Conservation (phyloP, 257 asterid species). For the Linaria vulgaris region DNA sequence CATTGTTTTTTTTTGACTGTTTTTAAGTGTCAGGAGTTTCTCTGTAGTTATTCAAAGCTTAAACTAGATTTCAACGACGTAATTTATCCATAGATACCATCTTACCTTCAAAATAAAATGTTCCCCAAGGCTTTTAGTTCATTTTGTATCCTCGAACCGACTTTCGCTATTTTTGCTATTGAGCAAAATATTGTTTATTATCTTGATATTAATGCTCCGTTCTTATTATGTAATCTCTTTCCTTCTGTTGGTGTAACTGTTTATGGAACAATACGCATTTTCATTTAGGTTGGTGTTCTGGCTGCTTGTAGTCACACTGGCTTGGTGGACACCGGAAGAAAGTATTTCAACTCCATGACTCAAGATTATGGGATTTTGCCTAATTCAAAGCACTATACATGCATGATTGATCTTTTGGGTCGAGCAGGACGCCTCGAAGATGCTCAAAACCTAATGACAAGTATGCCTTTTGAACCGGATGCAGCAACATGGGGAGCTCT, state of each 20-base stretch:
- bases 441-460: constrained; percentile 68
- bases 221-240: too few relatives aligned
- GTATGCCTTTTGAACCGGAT: constrained; percentile 86
- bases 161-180: too few relatives aligned
- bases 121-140: too few relatives aligned
- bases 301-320: constrained; percentile 93
- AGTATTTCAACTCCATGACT: constrained; percentile 70
- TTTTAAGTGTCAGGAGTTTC: background rate
- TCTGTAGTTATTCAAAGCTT: too few relatives aligned
- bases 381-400: constrained; percentile 81
- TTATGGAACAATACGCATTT: constrained; percentile 15
- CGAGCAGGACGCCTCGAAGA: constrained; percentile 86
- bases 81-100: too few relatives aligned
- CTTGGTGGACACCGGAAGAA: constrained; percentile 68
- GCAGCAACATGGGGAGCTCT: constrained; percentile 99
- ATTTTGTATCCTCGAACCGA: too few relatives aligned
- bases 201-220: too few relatives aligned
- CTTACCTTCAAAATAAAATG: too few relatives aligned
- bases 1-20: too few relatives aligned
- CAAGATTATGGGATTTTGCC: constrained; percentile 64
- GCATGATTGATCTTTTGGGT: constrained; percentile 90
- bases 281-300: constrained; percentile 66
- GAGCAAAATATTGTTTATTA: too few relatives aligned
- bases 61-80: too few relatives aligned
- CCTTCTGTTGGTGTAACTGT: too few relatives aligned